Evolutionary conservation across 306 rosid genomes (phyloP).

Genomic region (Casuarina glauca): DNA sequence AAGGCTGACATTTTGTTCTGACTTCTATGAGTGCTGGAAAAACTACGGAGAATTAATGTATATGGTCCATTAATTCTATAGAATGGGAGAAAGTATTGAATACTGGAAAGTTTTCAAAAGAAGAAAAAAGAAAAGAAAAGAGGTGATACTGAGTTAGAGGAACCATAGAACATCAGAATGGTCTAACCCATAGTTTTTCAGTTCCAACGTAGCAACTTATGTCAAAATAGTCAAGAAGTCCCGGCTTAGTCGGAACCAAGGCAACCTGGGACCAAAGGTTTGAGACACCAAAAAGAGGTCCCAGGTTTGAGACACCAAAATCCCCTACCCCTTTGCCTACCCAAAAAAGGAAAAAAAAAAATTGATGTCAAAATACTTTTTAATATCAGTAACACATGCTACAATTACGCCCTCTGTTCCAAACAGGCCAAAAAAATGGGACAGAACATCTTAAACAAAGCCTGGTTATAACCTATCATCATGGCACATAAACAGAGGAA

Average conservation of each 20-base stretch:
- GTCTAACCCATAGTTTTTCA: background rate
- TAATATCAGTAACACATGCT: background rate
- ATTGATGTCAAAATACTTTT: background rate
- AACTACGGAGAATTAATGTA: background rate
- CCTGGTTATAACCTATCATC: background rate
- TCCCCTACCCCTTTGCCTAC: too few species aligned
- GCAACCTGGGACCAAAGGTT: too few species aligned
- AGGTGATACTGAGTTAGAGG: too few species aligned
- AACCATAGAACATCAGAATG: background rate
- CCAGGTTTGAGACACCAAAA: too few species aligned
- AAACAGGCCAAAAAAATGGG: background rate
- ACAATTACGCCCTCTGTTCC: background rate
- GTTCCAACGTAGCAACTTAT: background rate
- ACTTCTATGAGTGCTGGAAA: background rate
- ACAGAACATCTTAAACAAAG: background rate
- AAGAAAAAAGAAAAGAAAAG: background rate
- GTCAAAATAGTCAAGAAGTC: too few species aligned
- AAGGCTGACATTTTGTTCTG: background rate
- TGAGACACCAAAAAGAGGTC: too few species aligned
- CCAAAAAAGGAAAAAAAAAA: accelerated
- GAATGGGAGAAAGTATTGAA: background rate
- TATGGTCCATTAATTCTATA: background rate
- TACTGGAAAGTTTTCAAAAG: background rate
- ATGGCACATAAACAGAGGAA: background rate
- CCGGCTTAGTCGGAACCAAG: too few species aligned